Evolutionary conservation across 495 filamentous ascomycete species (phyloP).

Genomic region (Penicillium antarcticum): DNA sequence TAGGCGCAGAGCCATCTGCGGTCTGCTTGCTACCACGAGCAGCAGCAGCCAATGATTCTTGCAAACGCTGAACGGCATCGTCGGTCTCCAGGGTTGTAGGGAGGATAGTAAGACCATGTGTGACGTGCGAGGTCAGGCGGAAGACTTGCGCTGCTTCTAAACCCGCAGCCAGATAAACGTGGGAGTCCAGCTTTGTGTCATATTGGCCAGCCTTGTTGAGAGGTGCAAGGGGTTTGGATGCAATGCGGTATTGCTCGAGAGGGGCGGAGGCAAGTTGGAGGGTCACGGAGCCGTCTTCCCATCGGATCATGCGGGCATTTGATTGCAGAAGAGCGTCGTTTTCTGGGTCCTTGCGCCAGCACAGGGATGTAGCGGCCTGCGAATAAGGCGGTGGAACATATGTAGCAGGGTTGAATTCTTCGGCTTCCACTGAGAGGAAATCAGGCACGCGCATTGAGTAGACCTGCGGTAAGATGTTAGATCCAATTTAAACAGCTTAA

Average conservation of each 20-base stretch:
- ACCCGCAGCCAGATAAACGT: conserved; percentile 78
- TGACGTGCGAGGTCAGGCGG: conserved; percentile 75
- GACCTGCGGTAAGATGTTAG: conserved; percentile 46
- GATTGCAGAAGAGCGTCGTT: conserved; percentile 61
- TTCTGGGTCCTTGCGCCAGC: conserved; percentile 67
- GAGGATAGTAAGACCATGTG: conserved; percentile 68
- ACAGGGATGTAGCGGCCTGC: conserved; percentile 64
- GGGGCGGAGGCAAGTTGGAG: conserved; percentile 71
- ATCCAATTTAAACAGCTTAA: not conserved
- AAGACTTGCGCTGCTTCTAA: conserved; percentile 66
- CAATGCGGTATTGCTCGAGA: conserved; percentile 74
- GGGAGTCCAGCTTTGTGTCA: conserved; percentile 67
- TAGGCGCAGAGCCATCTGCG: conserved; percentile 53
- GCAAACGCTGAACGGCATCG: conserved; percentile 72
- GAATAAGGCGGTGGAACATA: conserved; percentile 68
- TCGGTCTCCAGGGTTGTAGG: conserved; percentile 70
- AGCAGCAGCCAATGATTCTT: conserved; percentile 63
- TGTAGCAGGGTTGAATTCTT: conserved; percentile 66
- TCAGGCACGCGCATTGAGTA: conserved; percentile 75
- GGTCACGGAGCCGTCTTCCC: conserved; percentile 83
- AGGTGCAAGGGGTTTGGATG: conserved; percentile 72
- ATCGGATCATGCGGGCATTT: conserved; percentile 72
- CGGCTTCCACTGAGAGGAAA: conserved; percentile 73
- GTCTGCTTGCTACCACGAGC: conserved; percentile 54
- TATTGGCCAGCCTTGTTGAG: conserved; percentile 59